Conservation (phyloP, 2,329 filamentous ascomycete species). For the Tolypocladium nubicola region DNA sequence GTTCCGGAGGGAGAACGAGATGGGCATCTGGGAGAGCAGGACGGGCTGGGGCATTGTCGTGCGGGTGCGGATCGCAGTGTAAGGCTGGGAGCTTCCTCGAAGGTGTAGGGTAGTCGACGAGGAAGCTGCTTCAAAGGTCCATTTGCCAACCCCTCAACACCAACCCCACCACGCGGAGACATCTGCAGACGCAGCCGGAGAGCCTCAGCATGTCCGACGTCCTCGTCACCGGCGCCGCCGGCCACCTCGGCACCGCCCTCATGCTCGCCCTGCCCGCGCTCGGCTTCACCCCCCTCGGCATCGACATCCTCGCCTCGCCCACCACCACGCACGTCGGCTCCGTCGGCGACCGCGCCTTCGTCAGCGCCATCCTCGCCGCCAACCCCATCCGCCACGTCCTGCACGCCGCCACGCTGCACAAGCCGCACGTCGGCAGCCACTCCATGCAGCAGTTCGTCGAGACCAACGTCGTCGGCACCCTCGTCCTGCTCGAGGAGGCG, state of each 20-base stretch:
- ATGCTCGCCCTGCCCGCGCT: conserved; percentile 29
- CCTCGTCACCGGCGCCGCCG: conserved; percentile 35
- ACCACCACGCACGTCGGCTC: conserved; percentile 26
- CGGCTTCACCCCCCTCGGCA: conserved; percentile 29
- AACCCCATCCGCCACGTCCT: conserved; percentile 28
- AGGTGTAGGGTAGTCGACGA: too few relatives aligned
- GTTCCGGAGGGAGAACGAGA: conserved; percentile 38
- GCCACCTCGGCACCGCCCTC: conserved; percentile 34
- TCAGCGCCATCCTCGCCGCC: conserved; percentile 18
- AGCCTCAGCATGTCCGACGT: conserved; percentile 13
- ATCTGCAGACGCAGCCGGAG: too few relatives aligned
- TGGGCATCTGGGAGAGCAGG: conserved; percentile 40
- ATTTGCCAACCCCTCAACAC: too few relatives aligned
- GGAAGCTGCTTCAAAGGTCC: too few relatives aligned
- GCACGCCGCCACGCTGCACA: conserved; percentile 35
- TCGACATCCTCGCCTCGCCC: conserved; percentile 28
- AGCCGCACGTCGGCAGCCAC: conserved; percentile 35
- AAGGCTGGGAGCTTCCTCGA: neutral
- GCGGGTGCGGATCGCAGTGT: conserved; percentile 15
- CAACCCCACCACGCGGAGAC: too few relatives aligned
- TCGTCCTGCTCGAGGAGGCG: conserved; percentile 29
- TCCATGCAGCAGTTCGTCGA: conserved; percentile 31
- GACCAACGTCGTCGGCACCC: conserved; percentile 33
- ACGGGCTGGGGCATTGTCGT: conserved; percentile 40
- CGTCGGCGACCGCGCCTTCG: conserved; percentile 23